A percentile compares a stretch with the other conserved stretches of the same genome.
Conservation (phyloP, 768 basidiomycete genomes). For the Asterophora lycoperdoides region DNA sequence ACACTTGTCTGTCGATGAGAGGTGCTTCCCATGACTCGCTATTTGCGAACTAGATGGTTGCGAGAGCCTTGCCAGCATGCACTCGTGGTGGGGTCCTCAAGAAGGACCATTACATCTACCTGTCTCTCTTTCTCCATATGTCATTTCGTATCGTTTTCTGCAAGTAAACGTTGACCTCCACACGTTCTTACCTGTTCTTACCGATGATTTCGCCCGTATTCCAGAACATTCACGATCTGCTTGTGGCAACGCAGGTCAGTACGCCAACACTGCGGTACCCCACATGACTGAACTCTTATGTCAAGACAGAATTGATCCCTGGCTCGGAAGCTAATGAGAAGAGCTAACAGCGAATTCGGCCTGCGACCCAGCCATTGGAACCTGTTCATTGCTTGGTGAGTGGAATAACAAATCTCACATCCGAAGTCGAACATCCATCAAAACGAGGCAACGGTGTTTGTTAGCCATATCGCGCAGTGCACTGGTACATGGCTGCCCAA, state of each 20-base stretch:
- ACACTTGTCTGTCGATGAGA: background rate
- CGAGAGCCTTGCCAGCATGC: background rate
- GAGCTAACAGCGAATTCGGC: background rate
- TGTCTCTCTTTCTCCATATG: conserved; percentile 8
- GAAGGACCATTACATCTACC: conserved; percentile 4
- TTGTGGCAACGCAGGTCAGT: conserved; percentile 1
- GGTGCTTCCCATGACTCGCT: background rate
- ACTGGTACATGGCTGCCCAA: background rate
- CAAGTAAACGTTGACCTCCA: conserved; percentile 3
- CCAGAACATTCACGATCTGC: conserved; percentile 5
- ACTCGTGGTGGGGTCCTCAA: background rate
- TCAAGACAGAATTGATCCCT: background rate
- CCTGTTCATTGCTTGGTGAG: conserved; percentile 1
- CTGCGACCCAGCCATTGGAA: conserved; percentile 3
- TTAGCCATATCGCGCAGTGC: background rate
- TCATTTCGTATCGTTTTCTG: conserved; percentile 6
- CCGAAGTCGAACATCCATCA: conserved; percentile 5
- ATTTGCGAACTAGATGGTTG: background rate
- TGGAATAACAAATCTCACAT: conserved; percentile 8
- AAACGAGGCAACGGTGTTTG: conserved; percentile 5
- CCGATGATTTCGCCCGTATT: conserved; percentile 1
- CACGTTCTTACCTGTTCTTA: conserved; percentile 3
- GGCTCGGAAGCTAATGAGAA: background rate
- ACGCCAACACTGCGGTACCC: background rate
- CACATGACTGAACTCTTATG: conserved; percentile 9